Evolutionary conservation across 2,329 filamentous ascomycete genomes (phyloP).

Genomic region (Ascomycota sp.): DNA sequence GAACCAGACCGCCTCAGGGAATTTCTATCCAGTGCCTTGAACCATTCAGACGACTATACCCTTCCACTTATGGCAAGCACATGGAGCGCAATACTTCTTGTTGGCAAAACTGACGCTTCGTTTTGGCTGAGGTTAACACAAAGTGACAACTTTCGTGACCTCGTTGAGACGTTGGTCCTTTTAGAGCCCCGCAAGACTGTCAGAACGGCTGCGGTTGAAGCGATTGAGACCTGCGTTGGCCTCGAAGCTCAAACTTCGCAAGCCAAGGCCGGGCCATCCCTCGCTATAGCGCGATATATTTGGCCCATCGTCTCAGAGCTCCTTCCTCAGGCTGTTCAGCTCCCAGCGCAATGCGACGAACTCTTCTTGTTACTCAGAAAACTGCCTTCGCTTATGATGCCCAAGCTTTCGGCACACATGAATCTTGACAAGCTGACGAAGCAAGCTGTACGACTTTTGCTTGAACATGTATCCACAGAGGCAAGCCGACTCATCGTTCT

Average conservation of each 20-base stretch:
- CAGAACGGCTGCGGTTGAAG: slow-evolving; percentile 11
- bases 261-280: neutral
- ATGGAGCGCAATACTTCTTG: slow-evolving; percentile 9
- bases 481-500: slow-evolving; percentile 6
- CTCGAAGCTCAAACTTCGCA: slow-evolving; percentile 2
- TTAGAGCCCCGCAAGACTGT: slow-evolving; percentile 7
- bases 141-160: slow-evolving; percentile 5
- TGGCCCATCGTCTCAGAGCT: slow-evolving; percentile 13
- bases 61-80: slow-evolving; percentile 8
- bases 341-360: slow-evolving; percentile 19
- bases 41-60: slow-evolving; percentile 6
- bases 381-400: slow-evolving; percentile 16
- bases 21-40: slow-evolving; percentile 8
- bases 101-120: slow-evolving; percentile 7
- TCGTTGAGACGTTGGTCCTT: slow-evolving; percentile 9
- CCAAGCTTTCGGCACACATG: slow-evolving; percentile 8
- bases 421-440: slow-evolving; percentile 10
- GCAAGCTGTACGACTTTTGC: slow-evolving; percentile 12
- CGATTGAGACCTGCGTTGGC: slow-evolving; percentile 11
- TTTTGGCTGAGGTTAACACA: slow-evolving; percentile 10
- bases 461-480: slow-evolving; percentile 19
- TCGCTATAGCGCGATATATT: slow-evolving; percentile 7
- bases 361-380: slow-evolving; percentile 19
- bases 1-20: slow-evolving; percentile 6
- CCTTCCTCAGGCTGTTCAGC: slow-evolving; percentile 10